phyloP scores from a whole-genome alignment of 2,329 filamentous ascomycete genomes.

The Byssochlamys sp. region DNA sequence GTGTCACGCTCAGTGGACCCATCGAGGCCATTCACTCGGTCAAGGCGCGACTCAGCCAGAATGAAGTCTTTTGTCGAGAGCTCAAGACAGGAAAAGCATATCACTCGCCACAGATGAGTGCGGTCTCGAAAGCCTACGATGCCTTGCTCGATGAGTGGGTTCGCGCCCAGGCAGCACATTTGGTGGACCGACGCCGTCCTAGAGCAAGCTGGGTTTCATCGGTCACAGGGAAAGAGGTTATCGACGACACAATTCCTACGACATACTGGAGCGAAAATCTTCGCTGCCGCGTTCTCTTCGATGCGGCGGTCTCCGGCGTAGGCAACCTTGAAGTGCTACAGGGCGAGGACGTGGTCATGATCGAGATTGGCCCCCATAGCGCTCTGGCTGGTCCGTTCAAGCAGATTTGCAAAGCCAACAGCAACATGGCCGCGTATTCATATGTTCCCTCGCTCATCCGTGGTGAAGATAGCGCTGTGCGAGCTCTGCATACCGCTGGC shows the following conservation, averaged over 20 bases:
- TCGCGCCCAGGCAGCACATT: too few relatives aligned
- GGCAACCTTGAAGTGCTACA: too few relatives aligned
- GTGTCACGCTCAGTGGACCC: conserved; percentile 30
- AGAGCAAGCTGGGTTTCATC: too few relatives aligned
- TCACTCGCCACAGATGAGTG: conserved; percentile 18
- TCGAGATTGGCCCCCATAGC: conserved; percentile 13
- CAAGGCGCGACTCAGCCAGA: conserved; percentile 7
- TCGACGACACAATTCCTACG: too few relatives aligned
- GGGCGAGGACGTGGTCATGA: neutral
- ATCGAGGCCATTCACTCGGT: conserved; percentile 12
- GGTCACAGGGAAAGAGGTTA: too few relatives aligned
- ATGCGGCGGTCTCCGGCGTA: neutral
- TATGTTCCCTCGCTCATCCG: too few relatives aligned
- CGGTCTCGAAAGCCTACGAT: neutral
- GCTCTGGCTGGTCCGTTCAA: conserved; percentile 10
- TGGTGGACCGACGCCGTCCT: too few relatives aligned
- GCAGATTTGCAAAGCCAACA: conserved; percentile 4
- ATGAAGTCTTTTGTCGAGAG: conserved; percentile 11
- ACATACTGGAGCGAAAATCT: conserved; percentile 4
- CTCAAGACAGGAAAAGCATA: conserved; percentile 16
- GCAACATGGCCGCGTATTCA: too few relatives aligned
- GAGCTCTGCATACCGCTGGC: too few relatives aligned
- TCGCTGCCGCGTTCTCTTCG: conserved; percentile 3
- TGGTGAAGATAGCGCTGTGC: too few relatives aligned
- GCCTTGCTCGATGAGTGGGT: too few relatives aligned